Conservation (phyloP, 805 yeast genomes). For the Kockiozyma suomiensis region DNA sequence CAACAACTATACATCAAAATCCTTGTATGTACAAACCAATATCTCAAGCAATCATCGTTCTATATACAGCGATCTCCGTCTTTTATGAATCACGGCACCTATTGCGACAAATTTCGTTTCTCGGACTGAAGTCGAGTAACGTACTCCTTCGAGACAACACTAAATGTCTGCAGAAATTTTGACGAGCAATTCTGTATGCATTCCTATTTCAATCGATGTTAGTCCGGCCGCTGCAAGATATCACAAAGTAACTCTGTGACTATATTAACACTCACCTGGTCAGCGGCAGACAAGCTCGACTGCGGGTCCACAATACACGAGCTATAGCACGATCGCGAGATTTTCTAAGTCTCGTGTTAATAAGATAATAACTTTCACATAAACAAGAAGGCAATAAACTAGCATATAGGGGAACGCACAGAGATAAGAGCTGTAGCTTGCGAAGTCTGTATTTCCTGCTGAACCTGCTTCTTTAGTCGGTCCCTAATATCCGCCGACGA, state of each 20-base stretch:
- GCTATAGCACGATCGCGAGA: conserved; percentile 84
- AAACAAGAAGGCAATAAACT: too few relatives aligned
- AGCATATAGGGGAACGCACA: too few relatives aligned
- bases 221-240: too few relatives aligned
- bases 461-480: conserved; percentile 67
- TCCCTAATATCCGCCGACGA: conserved; percentile 55
- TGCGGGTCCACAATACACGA: conserved; percentile 72
- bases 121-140: conserved; percentile 75
- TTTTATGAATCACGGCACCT: too few relatives aligned
- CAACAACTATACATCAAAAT: too few relatives aligned
- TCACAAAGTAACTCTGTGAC: too few relatives aligned
- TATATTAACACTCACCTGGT: conserved; percentile 45
- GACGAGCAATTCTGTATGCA: conserved; percentile 80
- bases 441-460: conserved; percentile 85
- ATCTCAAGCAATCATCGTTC: not conserved
- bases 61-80: not conserved
- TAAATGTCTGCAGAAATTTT: conserved; percentile 92
- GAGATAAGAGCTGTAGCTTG: conserved; percentile 63
- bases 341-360: conserved; percentile 46
- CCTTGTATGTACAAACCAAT: too few relatives aligned
- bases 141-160: conserved; percentile 74
- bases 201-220: conserved; percentile 35
- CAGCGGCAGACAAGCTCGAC: conserved; percentile 50
- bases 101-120: not conserved
- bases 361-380: too few relatives aligned